Conservation (phyloP, 176 grass and related monocot species). For the Avena atlantica region DNA sequence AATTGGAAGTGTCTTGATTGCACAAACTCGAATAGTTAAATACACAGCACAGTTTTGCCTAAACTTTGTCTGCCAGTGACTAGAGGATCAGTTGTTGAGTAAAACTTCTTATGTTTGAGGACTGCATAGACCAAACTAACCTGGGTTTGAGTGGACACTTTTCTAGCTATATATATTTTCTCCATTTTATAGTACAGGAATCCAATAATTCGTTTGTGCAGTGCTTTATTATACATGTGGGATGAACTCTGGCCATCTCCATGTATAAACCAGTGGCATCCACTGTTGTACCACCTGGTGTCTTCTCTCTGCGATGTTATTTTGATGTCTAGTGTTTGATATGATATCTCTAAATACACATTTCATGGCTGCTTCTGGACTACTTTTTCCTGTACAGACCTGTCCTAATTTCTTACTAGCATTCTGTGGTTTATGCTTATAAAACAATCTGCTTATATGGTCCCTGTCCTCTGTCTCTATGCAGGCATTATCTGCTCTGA, state of each 20-base stretch:
- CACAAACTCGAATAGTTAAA: not conserved
- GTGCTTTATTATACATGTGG: slow-evolving; percentile 31
- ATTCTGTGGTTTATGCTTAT: not conserved
- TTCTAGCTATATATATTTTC: too few relatives aligned
- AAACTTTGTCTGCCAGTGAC: not conserved
- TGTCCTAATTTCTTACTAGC: slow-evolving; percentile 4
- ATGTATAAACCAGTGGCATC: not conserved
- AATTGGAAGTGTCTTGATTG: slow-evolving; percentile 13
- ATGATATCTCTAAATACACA: not conserved
- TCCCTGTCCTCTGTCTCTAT: slow-evolving; percentile 32
- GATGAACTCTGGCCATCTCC: not conserved
- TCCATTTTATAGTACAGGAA: not conserved
- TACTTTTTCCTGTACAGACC: not conserved
- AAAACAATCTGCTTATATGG: slow-evolving; percentile 9
- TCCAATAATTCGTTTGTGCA: not conserved
- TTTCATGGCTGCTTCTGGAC: not conserved
- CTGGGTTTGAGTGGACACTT: too few relatives aligned
- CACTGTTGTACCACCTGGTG: not conserved
- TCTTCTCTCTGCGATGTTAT: not conserved
- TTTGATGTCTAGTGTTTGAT: not conserved
- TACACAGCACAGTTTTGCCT: not conserved
- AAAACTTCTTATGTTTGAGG: slow-evolving; percentile 1
- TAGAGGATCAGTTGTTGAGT: not conserved
- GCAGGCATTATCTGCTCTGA: slow-evolving; percentile 89
- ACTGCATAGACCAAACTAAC: slow-evolving; percentile 5